These are phyloP conservation scores for Leavenworthia alabamica DNA, from an alignment of 345 rosid genomes.

Conservation along the genomic window DNA sequence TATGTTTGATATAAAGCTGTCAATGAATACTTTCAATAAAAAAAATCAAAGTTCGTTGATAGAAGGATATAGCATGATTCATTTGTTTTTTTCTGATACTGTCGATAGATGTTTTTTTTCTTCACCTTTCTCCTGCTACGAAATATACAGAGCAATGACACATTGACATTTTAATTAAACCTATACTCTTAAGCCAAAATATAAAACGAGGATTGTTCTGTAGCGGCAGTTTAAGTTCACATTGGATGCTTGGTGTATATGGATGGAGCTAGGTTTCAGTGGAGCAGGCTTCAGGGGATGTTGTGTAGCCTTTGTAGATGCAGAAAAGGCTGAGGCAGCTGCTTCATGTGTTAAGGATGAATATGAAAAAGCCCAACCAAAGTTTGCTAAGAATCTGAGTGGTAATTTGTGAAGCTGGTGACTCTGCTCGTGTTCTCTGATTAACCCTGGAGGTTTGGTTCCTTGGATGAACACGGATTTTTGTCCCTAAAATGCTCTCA, in stretches of 20 bases:
- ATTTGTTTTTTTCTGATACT: background rate
- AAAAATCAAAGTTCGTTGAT: background rate
- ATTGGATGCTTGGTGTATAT: constrained; percentile 38
- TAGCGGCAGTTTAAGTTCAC: background rate
- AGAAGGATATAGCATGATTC: background rate
- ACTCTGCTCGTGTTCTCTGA: constrained; percentile 60
- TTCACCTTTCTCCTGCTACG: background rate
- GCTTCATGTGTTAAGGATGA: constrained; percentile 53
- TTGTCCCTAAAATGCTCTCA: background rate
- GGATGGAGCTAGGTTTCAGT: constrained; percentile 90
- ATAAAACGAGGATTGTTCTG: constrained; percentile 1
- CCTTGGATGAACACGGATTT: background rate
- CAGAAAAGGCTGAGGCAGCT: constrained; percentile 53
- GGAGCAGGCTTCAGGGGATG: constrained; percentile 96
- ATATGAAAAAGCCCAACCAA: constrained; percentile 59
- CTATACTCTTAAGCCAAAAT: background rate
- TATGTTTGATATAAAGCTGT: constrained; percentile 4
- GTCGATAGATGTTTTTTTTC: background rate
- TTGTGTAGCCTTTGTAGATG: constrained; percentile 70
- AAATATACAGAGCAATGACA: background rate
- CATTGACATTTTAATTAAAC: background rate
- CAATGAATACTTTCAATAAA: background rate
- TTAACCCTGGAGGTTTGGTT: background rate
- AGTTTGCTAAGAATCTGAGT: constrained; percentile 44
- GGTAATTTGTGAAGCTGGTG: constrained; percentile 68